Conservation (phyloP, 2,329 filamentous ascomycete species). For the Fonsecaea erecta region DNA sequence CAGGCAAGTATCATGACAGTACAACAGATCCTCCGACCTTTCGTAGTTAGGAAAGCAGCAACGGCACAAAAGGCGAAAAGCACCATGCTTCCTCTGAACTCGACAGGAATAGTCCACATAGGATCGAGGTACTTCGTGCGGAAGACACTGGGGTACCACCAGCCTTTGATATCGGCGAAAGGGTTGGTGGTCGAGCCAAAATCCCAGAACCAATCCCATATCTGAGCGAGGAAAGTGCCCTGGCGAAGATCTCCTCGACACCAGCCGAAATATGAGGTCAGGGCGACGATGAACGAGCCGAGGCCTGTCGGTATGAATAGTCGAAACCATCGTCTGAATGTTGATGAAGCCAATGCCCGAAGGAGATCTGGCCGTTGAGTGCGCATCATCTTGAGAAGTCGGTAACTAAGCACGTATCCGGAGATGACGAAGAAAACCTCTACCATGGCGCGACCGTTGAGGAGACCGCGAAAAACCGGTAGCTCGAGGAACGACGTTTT, state of each 20-base stretch:
- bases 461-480: conserved; percentile 22
- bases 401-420: conserved; percentile 53
- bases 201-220: conserved; percentile 26
- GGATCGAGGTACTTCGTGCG: conserved; percentile 26
- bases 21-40: conserved; percentile 16
- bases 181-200: conserved; percentile 26
- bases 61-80: conserved; percentile 28
- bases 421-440: conserved; percentile 56
- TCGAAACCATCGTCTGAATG: conserved; percentile 49
- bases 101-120: conserved; percentile 53
- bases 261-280: conserved; percentile 21
- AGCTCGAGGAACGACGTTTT: conserved; percentile 27
- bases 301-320: conserved; percentile 37
- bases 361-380: conserved; percentile 22
- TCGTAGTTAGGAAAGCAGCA: conserved; percentile 15
- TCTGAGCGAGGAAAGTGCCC: conserved; percentile 28
- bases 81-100: conserved; percentile 49
- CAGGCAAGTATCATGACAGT: conserved; percentile 17
- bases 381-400: conserved; percentile 41
- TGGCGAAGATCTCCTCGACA: conserved; percentile 15
- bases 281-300: conserved; percentile 18
- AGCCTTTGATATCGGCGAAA: conserved; percentile 27
- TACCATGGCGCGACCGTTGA: conserved; percentile 41
- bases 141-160: conserved; percentile 24
- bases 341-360: conserved; percentile 41